A percentile compares a stretch with the other conserved stretches of the same genome.
Evolutionary conservation across 2,329 filamentous ascomycete genomes (phyloP).

Genomic region (Diplodia seriata): DNA sequence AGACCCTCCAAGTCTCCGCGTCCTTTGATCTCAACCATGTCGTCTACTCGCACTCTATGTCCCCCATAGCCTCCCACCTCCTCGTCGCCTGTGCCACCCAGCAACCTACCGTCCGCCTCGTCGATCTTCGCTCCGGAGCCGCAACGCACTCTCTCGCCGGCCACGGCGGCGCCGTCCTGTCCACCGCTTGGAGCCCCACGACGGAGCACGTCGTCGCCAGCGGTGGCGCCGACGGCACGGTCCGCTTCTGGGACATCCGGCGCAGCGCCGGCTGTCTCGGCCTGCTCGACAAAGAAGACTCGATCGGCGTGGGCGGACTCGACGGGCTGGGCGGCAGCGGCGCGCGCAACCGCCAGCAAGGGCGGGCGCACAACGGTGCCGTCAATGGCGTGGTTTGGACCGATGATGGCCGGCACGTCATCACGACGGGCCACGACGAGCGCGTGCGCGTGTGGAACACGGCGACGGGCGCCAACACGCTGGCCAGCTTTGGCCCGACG

Average conservation of each 20-base stretch:
- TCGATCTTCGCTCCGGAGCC: constrained; percentile 84
- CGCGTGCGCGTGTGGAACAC: constrained; percentile 88
- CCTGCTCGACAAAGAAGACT: constrained; percentile 83
- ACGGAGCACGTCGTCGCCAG: constrained; percentile 81
- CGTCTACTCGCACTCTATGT: constrained; percentile 79
- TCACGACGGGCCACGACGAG: constrained; percentile 83
- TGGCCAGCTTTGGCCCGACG: constrained; percentile 84
- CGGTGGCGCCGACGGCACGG: constrained; percentile 82
- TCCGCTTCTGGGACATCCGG: constrained; percentile 87
- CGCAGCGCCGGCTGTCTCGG: constrained; percentile 78
- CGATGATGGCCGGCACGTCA: constrained; percentile 75
- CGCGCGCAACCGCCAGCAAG: constrained; percentile 47
- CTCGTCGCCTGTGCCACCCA: constrained; percentile 90
- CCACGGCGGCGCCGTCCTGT: constrained; percentile 62
- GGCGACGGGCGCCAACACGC: constrained; percentile 79
- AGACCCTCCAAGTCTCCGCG: constrained; percentile 65
- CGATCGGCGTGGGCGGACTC: constrained; percentile 66
- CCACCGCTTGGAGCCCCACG: constrained; percentile 79
- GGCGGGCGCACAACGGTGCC: constrained; percentile 74
- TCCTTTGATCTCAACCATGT: constrained; percentile 72
- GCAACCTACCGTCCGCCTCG: constrained; percentile 80
- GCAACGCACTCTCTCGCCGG: constrained; percentile 59
- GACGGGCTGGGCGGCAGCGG: constrained; percentile 55
- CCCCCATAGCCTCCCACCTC: constrained; percentile 73
- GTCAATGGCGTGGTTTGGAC: constrained; percentile 90